Evolutionary conservation across 805 yeast genomes (phyloP).

Genomic region (Pichia ethanolica): DNA sequence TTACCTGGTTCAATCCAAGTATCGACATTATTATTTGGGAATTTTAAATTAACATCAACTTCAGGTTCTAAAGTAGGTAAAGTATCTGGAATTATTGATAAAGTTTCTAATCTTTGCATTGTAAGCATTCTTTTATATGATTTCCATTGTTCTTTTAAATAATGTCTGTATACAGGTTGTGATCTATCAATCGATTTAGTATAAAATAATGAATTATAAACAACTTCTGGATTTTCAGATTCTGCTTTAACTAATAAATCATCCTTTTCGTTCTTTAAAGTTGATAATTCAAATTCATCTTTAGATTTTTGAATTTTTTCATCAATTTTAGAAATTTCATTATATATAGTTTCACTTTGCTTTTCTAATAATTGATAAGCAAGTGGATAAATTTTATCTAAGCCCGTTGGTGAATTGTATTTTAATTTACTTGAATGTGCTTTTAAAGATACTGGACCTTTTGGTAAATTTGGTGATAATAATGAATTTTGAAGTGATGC

Average conservation of each 20-base stretch:
- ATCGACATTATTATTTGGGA: conserved; percentile 52
- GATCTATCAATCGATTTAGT: conserved; percentile 51
- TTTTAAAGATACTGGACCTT: conserved; percentile 49
- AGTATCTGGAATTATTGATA: conserved; percentile 87
- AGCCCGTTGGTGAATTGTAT: conserved; percentile 61
- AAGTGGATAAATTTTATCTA: conserved; percentile 64
- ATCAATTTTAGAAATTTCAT: conserved; percentile 31
- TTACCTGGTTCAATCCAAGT: conserved; percentile 78
- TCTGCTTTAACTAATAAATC: conserved; percentile 55
- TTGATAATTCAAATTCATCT: conserved; percentile 16
- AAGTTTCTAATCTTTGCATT: conserved; percentile 88
- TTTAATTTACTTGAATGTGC: conserved; percentile 35
- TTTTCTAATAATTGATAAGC: conserved; percentile 54
- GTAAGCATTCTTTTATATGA: conserved; percentile 60
- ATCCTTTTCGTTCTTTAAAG: conserved; percentile 17
- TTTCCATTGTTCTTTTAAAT: conserved; percentile 68
- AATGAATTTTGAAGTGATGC: conserved; percentile 22
- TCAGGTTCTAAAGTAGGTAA: conserved; percentile 80
- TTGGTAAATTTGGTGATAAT: conserved; percentile 27
- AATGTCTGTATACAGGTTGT: conserved; percentile 73
- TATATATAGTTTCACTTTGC: conserved; percentile 37
- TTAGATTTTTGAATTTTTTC: conserved; percentile 19
- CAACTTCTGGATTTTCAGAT: conserved; percentile 74
- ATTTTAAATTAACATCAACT: conserved; percentile 67
- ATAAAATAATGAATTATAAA: conserved; percentile 50